These are phyloP conservation scores for Nicotiana tomentosiformis DNA, from an alignment of 257 asterid species.

Conservation along the genomic window DNA sequence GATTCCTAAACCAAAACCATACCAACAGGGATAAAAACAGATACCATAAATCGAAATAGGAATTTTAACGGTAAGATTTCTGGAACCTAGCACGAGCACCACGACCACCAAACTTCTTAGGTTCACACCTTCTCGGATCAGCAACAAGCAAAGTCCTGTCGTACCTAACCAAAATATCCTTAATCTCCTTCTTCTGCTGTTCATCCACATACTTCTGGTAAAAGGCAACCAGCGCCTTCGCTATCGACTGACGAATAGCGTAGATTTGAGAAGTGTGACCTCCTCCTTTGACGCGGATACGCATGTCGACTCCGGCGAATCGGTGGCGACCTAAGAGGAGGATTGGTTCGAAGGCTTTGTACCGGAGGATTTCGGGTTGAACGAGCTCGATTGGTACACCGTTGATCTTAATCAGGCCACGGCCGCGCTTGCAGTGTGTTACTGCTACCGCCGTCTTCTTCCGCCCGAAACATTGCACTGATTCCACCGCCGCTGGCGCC, in stretches of 20 bases:
- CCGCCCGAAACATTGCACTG: slow-evolving; percentile 3
- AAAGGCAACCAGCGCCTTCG: not conserved
- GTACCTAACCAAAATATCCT: not conserved
- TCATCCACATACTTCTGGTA: slow-evolving; percentile 8
- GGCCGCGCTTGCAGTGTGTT: slow-evolving; percentile 11
- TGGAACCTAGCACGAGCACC: slow-evolving; percentile 13
- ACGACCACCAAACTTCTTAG: slow-evolving; percentile 13
- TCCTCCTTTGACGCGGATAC: slow-evolving; percentile 3
- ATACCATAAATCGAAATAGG: not conserved
- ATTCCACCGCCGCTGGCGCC: slow-evolving; percentile 4
- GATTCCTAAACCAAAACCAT: not conserved
- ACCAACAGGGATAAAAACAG: not conserved
- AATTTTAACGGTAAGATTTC: slow-evolving; percentile 5
- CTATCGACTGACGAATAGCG: not conserved
- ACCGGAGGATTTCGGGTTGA: not conserved
- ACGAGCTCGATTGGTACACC: slow-evolving; percentile 5
- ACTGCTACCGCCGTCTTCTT: slow-evolving; percentile 4
- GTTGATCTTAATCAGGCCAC: not conserved
- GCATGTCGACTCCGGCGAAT: slow-evolving; percentile 1
- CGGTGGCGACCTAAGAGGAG: not conserved
- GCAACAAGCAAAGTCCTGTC: slow-evolving; percentile 9
- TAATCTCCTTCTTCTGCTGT: not conserved
- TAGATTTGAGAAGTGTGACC: slow-evolving; percentile 8
- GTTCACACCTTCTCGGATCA: slow-evolving; percentile 11
- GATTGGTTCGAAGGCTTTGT: slow-evolving; percentile 1